Evolutionary conservation across 2,329 filamentous ascomycete genomes (phyloP).

Genomic region (Lasiodiplodia sp.): DNA sequence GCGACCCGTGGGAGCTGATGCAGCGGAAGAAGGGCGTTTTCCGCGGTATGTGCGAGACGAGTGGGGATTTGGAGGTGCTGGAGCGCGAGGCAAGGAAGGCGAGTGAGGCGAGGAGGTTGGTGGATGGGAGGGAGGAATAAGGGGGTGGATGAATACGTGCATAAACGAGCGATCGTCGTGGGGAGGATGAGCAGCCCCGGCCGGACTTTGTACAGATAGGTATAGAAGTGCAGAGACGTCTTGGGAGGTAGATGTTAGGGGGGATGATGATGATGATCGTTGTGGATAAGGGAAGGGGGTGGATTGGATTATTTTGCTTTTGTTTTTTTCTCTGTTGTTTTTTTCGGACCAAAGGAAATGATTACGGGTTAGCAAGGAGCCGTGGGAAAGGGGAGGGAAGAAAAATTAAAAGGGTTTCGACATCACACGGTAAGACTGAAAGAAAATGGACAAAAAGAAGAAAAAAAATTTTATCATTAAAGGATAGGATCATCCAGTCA

Average conservation of each 20-base stretch:
- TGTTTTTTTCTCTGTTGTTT: too few species aligned
- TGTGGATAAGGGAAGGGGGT: too few species aligned
- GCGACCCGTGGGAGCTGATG: slow-evolving; percentile 80
- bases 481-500: neutral
- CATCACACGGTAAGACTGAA: neutral
- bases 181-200: neutral
- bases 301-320: too few species aligned
- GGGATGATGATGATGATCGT: too few species aligned
- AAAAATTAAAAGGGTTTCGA: neutral
- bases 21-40: slow-evolving; percentile 70
- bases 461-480: neutral
- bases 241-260: too few species aligned
- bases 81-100: slow-evolving; percentile 63
- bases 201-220: neutral
- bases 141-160: neutral
- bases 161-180: neutral
- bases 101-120: slow-evolving; percentile 44
- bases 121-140: neutral
- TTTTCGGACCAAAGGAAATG: neutral
- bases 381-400: too few species aligned
- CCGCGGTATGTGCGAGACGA: slow-evolving; percentile 73
- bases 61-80: slow-evolving; percentile 63
- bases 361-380: neutral
- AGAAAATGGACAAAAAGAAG: neutral
- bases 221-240: neutral